These are phyloP conservation scores for Suhomyces xylopsoci DNA, from an alignment of 805 yeast genomes.

Conservation along the genomic window DNA sequence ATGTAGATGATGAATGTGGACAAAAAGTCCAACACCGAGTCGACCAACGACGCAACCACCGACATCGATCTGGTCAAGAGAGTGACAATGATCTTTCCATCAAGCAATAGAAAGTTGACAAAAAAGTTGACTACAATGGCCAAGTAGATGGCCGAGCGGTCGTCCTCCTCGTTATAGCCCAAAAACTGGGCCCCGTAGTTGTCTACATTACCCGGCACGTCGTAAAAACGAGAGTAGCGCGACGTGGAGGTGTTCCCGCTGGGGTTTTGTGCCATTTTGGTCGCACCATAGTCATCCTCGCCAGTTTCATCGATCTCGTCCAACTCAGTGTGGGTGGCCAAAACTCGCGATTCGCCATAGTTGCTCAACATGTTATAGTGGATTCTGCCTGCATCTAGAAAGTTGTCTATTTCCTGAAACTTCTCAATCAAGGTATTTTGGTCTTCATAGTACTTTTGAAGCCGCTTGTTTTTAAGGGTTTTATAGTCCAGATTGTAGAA, in stretches of 20 bases:
- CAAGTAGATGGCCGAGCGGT: slow-evolving; percentile 42
- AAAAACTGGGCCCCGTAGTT: slow-evolving; percentile 55
- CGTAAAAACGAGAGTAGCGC: slow-evolving; percentile 30
- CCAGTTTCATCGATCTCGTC: slow-evolving; percentile 14
- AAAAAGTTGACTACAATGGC: slow-evolving; percentile 66
- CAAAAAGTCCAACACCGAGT: slow-evolving; percentile 68
- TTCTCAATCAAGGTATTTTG: slow-evolving; percentile 62
- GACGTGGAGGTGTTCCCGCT: slow-evolving; percentile 13
- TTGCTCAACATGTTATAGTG: slow-evolving; percentile 61
- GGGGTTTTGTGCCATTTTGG: slow-evolving; percentile 1
- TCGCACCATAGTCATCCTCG: slow-evolving; percentile 1
- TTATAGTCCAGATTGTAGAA: slow-evolving; percentile 12
- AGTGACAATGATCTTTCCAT: slow-evolving; percentile 60
- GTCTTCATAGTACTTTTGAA: slow-evolving; percentile 46
- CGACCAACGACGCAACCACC: slow-evolving; percentile 71
- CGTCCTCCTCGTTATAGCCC: slow-evolving; percentile 45
- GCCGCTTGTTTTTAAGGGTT: slow-evolving; percentile 8
- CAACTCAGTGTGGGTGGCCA: slow-evolving; percentile 17
- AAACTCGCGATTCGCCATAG: slow-evolving; percentile 43
- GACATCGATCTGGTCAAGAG: slow-evolving; percentile 69
- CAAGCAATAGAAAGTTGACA: slow-evolving; percentile 54
- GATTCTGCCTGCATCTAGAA: slow-evolving; percentile 65
- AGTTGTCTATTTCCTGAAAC: slow-evolving; percentile 57
- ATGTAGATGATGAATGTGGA: slow-evolving; percentile 71
- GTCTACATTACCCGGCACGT: slow-evolving; percentile 61